Evolutionary conservation across 2,329 filamentous ascomycete genomes (phyloP), one percentile per base, ranked within the genome.

Genomic region (Hortaea werneckii): DNA sequence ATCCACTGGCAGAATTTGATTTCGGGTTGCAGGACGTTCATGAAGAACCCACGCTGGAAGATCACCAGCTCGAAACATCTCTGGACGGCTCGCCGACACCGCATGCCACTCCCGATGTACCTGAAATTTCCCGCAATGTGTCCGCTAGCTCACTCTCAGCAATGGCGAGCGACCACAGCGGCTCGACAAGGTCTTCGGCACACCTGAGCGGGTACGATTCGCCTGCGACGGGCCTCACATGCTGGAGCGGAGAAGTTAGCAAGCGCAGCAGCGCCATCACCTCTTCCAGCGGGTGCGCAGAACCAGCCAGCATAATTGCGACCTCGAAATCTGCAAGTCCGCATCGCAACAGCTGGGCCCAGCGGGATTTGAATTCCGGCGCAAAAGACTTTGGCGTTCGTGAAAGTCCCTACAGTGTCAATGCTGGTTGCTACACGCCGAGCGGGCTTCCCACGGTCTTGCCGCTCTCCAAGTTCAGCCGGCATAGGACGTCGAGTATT

Each of bases 381-480:
- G 28, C 30, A 13, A 28, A 37, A 10, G 28, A 35, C 10, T 20
- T 37, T 3, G 27, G 13, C 13, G 30, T n/a, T 10, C 28, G 6
- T 29, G 44, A 37, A 5, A 38, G 30, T 29, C n/a, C 27, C 10
- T 41, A 29, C 10, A 50, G 50, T 39, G 42, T 55, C 26, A 52
- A 46, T 29, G 54, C 46, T 5, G 54, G 52, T 12, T 53, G 50
- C 42, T 56, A 56, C 39, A 41, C 41, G 5, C 54, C 54, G 2
- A 53, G 30, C 1, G 49, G 49, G 9, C 32, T 9, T 9, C 32
- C 32, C 20, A 35, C n/a, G 32, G 32, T 35, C 9, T 12, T 35
- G 32, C 32, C 32, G 32, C 32, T 35, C 9, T 35, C 32, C 32
- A 35, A 35, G 32, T 35, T 35, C 32, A 20, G 20, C 20, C 20